Base-by-base conservation (phyloP, 768 basidiomycete genomes). In the Mycena capillaripes region DNA sequence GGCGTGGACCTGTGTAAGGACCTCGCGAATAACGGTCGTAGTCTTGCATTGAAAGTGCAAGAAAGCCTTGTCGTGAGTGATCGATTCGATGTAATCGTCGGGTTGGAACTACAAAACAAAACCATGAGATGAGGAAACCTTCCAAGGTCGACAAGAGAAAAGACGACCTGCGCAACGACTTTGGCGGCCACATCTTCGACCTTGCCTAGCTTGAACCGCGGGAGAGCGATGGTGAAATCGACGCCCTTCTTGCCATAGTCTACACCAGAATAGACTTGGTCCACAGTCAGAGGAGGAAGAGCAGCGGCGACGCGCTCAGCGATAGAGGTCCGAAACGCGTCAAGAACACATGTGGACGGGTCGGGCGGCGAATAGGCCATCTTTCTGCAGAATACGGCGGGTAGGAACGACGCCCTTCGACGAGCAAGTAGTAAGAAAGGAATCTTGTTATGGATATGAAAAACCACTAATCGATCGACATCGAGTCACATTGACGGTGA, bases 231-330 rank as follows among this genome's bases (percentile, higher is more conserved):
- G 0, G 94, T 93, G 76, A 98, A 96, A 83, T 99, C 97, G 52
- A 89, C 92, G n/a, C 94, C 95, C 82, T 97, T 97, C 83, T 97
- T 96, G 40, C 95, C 95, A 73, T 93, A 94, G 79, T 97, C 93
- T 0, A 98, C 93, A 25, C 95, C 97, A 27, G 88, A 80, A 82
- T 95, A 98, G 0, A 92, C 95, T 77, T 95, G 90, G 46, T 94
- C 93, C 30, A 95, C 71, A 0, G 92, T 86, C 61, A 97, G 82
- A 3, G 82, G 82, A 32, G 91, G 90, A 9, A 95, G 82, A 0
- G 90, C 88, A 60, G 93, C 90, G 10, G 91, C 89, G 32, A 95
- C 78, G 71, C 88, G 87, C 77, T 91, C 87, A 5, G 96, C 95
- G 76, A 96, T 93, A 44, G 95, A 89, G n/a, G 88, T 91, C 64